phyloP scores from a whole-genome alignment of 2,329 filamentous ascomycete species.

The Ambrosiella beaveri region DNA sequence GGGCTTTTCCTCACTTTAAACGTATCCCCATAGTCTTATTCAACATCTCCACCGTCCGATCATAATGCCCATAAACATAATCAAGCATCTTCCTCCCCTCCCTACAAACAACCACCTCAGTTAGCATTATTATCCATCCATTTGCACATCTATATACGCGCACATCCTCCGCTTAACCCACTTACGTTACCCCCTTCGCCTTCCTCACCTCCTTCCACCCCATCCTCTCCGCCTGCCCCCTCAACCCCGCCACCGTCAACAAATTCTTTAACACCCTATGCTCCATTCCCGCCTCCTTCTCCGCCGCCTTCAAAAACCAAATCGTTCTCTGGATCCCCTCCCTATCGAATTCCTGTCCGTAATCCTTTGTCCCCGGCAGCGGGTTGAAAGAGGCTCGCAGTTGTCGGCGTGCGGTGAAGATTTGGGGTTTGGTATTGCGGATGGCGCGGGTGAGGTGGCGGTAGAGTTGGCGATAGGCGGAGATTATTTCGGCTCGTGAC shows the following conservation, averaged over 20 bases:
- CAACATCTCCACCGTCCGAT: slow-evolving; percentile 54
- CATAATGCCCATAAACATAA: slow-evolving; percentile 40
- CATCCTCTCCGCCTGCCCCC: slow-evolving; percentile 17
- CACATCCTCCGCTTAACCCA: slow-evolving; percentile 4
- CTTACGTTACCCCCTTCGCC: slow-evolving; percentile 14
- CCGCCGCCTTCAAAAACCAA: slow-evolving; percentile 52
- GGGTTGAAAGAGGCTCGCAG: slow-evolving; percentile 40
- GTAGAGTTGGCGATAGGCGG: slow-evolving; percentile 55
- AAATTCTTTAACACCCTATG: slow-evolving; percentile 57
- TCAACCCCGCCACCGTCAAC: slow-evolving; percentile 31
- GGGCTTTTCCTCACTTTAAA: slow-evolving; percentile 11
- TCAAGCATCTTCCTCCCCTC: slow-evolving; percentile 10
- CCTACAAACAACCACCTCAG: slow-evolving; percentile 9
- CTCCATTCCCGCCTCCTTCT: slow-evolving; percentile 46
- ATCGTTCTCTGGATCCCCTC: slow-evolving; percentile 45
- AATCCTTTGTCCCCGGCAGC: slow-evolving; percentile 5
- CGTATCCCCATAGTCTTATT: slow-evolving; percentile 57
- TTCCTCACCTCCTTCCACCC: slow-evolving; percentile 13
- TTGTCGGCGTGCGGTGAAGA: slow-evolving; percentile 42
- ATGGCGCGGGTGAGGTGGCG: slow-evolving; percentile 51
- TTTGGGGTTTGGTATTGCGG: slow-evolving; percentile 51
- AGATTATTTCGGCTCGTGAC: slow-evolving; percentile 29
- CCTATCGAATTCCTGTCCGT: slow-evolving; percentile 27
- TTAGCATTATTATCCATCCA: neutral
- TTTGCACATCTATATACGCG: neutral